Evolutionary conservation across 225 moss, liverwort and hornwort genomes (phyloP), one percentile per base, ranked within the genome.

Genomic region (Neckera pumila): DNA sequence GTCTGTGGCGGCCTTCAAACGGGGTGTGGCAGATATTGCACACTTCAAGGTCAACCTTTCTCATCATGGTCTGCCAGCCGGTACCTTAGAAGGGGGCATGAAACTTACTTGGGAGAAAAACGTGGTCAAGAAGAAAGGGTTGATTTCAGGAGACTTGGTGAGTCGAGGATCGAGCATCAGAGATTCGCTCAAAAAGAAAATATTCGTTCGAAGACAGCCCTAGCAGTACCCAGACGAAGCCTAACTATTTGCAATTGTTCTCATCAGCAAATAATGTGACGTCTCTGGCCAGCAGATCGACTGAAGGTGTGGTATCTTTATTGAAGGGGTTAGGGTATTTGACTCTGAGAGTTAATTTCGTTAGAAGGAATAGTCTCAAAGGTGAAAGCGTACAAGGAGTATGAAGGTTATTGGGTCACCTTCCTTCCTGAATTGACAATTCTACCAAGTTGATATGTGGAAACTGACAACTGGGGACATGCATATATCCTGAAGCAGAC

Each of bases 11-110:
- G 88, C 92, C 58, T 99, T 97, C 84, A 95, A 95, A 90, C 94
- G 89, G 85, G 98, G 97, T 85, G 90, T 95, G 34, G 26, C 72
- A n/a, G 98, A 99, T 60, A 89, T 93, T 42, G 94, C 96, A 21
- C 94, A 94, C 88, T 99, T 99, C 89, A 95, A 93, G 89, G 95
- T 97, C 80, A 91, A 93, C 82, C 96, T 99, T 77, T 97, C 95
- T 56, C 94, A 96, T 81, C 97, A 94, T 23, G 98, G 98, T 56
- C 88, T 99, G 87, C 97, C 95, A 88, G 97, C 97, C 54, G 98
- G 98, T 87, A 96, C 96, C 31, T 85, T 99, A 88, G 98, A 99
- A 89, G 98, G 98, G 61, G 94, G 94, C 40, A 94, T 99, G 95
- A 96, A 92, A 89, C 96, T 99, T 34, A 96, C 96, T 34, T 99